phyloP scores from a whole-genome alignment of 805 yeast genomes.

The Ogataea populi-albae region DNA sequence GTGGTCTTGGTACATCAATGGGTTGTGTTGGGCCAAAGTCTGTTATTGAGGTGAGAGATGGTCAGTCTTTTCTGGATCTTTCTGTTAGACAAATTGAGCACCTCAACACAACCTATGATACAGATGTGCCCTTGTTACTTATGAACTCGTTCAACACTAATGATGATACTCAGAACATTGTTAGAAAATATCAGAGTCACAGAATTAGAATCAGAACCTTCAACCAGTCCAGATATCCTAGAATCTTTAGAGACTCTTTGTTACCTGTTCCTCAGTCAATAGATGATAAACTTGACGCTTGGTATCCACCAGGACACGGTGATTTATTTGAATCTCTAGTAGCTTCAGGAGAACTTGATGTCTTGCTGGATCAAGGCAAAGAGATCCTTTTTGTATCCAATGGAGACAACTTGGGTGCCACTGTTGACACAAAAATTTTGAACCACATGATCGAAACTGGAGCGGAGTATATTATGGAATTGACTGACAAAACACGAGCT shows the following conservation, averaged over 20 bases:
- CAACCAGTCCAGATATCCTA: slow-evolving; percentile 97
- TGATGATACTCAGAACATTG: slow-evolving; percentile 89
- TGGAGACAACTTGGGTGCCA: slow-evolving; percentile 98
- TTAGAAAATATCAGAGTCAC: slow-evolving; percentile 95
- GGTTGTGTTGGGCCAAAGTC: slow-evolving; percentile 99
- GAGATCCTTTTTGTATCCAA: slow-evolving; percentile 94
- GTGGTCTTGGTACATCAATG: slow-evolving; percentile 99
- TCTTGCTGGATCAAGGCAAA: slow-evolving; percentile 86
- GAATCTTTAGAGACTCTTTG: slow-evolving; percentile 92
- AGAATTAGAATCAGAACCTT: slow-evolving; percentile 92
- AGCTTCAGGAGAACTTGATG: slow-evolving; percentile 88
- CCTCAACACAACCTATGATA: slow-evolving; percentile 82
- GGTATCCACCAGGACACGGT: slow-evolving; percentile 99
- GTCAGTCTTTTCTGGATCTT: slow-evolving; percentile 93
- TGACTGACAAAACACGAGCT: slow-evolving; percentile 97
- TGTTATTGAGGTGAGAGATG: slow-evolving; percentile 97
- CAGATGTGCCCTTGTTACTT: slow-evolving; percentile 92
- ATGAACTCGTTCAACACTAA: slow-evolving; percentile 99
- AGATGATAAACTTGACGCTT: slow-evolving; percentile 74
- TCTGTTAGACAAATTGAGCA: slow-evolving; percentile 96
- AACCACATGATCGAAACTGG: slow-evolving; percentile 89
- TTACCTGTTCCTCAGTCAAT: slow-evolving; percentile 84
- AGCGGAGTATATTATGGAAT: slow-evolving; percentile 96
- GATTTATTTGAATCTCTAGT: slow-evolving; percentile 90
- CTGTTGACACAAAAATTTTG: slow-evolving; percentile 87